Percentiles rank a stretch among this genome's conserved stretches.
Conservation (phyloP, 208 protist genomes). For the Trypanosomatidae sp. region DNA sequence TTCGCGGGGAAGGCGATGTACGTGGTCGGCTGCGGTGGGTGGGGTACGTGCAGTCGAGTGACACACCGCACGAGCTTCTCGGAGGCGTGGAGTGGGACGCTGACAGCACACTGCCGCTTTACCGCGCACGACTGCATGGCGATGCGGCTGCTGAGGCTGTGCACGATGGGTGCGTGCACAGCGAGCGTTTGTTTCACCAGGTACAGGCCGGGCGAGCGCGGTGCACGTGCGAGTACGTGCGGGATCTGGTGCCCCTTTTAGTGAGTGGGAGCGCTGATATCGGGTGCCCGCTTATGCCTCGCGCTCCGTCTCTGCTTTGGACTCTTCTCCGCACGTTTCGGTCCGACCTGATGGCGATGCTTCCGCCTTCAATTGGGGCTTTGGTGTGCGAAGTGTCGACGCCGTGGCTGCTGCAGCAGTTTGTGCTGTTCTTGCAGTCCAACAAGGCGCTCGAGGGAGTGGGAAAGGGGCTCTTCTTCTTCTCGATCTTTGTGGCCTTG, state of each 20-base stretch:
- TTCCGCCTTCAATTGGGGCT: slow-evolving; percentile 37
- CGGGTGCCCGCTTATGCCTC: slow-evolving; percentile 1
- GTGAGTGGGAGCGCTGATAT: neutral
- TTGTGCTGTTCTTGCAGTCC: slow-evolving; percentile 35
- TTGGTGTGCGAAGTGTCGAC: slow-evolving; percentile 44
- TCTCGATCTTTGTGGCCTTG: slow-evolving; percentile 9
- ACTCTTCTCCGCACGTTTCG: slow-evolving; percentile 40
- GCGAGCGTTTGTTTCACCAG: slow-evolving; percentile 64
- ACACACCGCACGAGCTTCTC: slow-evolving; percentile 30
- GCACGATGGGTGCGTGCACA: slow-evolving; percentile 42
- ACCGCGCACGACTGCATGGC: slow-evolving; percentile 1
- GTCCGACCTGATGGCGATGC: slow-evolving; percentile 20
- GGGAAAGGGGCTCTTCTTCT: slow-evolving; percentile 30
- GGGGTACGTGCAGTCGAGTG: slow-evolving; percentile 45
- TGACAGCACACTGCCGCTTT: slow-evolving; percentile 13
- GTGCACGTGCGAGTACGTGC: slow-evolving; percentile 47
- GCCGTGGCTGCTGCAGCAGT: slow-evolving; percentile 68
- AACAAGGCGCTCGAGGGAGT: slow-evolving; percentile 9
- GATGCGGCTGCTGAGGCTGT: slow-evolving; percentile 6
- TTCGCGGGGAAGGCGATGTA: slow-evolving; percentile 30
- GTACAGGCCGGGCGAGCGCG: slow-evolving; percentile 13
- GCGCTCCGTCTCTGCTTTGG: slow-evolving; percentile 32
- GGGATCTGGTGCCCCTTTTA: slow-evolving; percentile 25
- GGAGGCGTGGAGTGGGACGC: slow-evolving; percentile 70
- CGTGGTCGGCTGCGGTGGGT: slow-evolving; percentile 57